A percentile compares a stretch with the other conserved stretches of the same genome.
These are phyloP conservation scores for Solanum medicagineum DNA, from an alignment of 257 asterid genomes.

Conservation along the genomic window DNA sequence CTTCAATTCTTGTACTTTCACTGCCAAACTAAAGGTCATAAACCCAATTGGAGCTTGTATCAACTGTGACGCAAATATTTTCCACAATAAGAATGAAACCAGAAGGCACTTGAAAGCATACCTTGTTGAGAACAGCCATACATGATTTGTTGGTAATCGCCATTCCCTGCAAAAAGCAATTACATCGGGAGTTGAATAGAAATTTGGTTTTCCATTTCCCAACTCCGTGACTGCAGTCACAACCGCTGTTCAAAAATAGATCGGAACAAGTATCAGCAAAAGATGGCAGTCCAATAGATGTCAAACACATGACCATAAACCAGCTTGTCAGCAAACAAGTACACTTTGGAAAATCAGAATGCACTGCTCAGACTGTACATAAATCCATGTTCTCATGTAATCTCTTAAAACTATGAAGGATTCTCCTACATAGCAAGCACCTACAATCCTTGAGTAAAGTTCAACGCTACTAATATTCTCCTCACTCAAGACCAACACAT, in stretches of 20 bases:
- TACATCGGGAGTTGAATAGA: constrained; percentile 84
- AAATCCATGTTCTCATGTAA: neutral
- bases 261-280: constrained; percentile 4
- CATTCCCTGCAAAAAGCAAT: constrained; percentile 86
- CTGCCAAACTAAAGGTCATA: neutral
- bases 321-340: neutral
- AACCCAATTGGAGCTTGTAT: neutral
- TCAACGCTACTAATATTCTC: neutral
- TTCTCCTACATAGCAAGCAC: neutral
- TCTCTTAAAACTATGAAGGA: neutral
- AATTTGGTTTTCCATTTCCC: constrained; percentile 87
- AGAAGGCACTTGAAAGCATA: constrained; percentile 1
- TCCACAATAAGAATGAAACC: neutral
- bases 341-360: neutral
- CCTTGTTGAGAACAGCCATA: constrained; percentile 97
- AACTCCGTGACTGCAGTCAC: constrained; percentile 93
- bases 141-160: constrained; percentile 88
- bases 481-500: neutral
- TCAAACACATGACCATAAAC: neutral
- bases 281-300: neutral
- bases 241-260: constrained; percentile 47
- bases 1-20: neutral
- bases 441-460: neutral
- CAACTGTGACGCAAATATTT: neutral
- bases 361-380: neutral